These are phyloP conservation scores for Friedmanniomyces simplex DNA, from an alignment of 495 filamentous ascomycete species.

Conservation along the genomic window DNA sequence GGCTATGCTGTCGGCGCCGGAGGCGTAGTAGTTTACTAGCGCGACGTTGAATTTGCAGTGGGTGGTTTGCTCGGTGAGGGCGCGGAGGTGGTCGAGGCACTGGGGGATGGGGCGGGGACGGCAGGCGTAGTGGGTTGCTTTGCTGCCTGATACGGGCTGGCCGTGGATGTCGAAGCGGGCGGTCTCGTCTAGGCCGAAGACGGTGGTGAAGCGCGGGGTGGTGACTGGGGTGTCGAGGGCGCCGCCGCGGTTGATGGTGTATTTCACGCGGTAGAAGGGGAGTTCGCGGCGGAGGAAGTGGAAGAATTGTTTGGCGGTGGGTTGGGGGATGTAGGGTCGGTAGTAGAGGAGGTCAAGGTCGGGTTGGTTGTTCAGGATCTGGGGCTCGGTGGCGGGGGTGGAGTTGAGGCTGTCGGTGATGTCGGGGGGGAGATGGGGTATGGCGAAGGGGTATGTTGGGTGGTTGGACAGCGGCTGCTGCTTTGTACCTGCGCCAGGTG, in stretches of 20 bases:
- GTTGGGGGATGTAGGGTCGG: slow-evolving; percentile 49
- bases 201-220: slow-evolving; percentile 61
- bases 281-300: slow-evolving; percentile 50
- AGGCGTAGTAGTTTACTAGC: slow-evolving; percentile 67
- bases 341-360: slow-evolving; percentile 60
- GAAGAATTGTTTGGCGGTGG: slow-evolving; percentile 48
- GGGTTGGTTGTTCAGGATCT: slow-evolving; percentile 46
- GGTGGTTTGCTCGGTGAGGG: slow-evolving; percentile 47
- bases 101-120: slow-evolving; percentile 55
- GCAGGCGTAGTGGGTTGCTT: slow-evolving; percentile 49
- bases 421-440: slow-evolving; percentile 43
- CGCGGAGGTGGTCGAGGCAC: slow-evolving; percentile 49
- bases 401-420: slow-evolving; percentile 32
- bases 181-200: slow-evolving; percentile 59
- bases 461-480: slow-evolving; percentile 35
- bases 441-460: slow-evolving; percentile 51
- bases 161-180: slow-evolving; percentile 31
- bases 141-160: slow-evolving; percentile 33
- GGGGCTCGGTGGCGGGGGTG: slow-evolving; percentile 32
- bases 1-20: slow-evolving; percentile 57
- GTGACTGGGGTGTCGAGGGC: slow-evolving; percentile 47
- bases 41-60: slow-evolving; percentile 59
- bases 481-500: neutral
- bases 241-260: slow-evolving; percentile 51
- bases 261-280: slow-evolving; percentile 64